Evolutionary conservation across 2,329 filamentous ascomycete genomes (phyloP).

Genomic region (Sclerotinia trifoliorum): DNA sequence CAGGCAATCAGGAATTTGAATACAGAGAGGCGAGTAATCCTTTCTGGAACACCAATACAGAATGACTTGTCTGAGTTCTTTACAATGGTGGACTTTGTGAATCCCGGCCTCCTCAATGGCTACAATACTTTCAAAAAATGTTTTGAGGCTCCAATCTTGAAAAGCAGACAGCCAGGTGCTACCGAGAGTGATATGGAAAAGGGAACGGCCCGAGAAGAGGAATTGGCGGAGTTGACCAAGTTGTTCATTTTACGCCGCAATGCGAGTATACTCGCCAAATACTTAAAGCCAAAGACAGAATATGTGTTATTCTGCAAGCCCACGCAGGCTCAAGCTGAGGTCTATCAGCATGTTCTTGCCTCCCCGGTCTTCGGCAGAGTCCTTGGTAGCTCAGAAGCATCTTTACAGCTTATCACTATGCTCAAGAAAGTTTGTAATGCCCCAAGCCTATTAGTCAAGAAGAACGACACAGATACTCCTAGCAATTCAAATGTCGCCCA

Average conservation of each 20-base stretch:
- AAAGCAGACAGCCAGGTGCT: conserved; percentile 51
- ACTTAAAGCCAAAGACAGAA: conserved; percentile 90
- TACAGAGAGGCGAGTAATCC: conserved; percentile 49
- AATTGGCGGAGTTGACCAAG: conserved; percentile 88
- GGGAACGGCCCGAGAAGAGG: conserved; percentile 70
- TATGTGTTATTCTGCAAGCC: conserved; percentile 93
- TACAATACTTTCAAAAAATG: conserved; percentile 90
- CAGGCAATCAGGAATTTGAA: conserved; percentile 87
- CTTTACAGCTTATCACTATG: conserved; percentile 68
- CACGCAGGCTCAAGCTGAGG: conserved; percentile 82
- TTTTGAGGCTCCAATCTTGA: conserved; percentile 89
- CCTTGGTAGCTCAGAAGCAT: conserved; percentile 59
- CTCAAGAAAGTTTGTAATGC: conserved; percentile 75
- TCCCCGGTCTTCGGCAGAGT: conserved; percentile 63
- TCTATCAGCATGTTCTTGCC: conserved; percentile 70
- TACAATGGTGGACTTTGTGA: conserved; percentile 88
- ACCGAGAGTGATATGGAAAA: conserved; percentile 71
- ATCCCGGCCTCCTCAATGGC: conserved; percentile 90
- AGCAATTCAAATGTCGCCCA: conserved; percentile 41
- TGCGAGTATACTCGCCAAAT: conserved; percentile 85
- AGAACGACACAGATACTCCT: conserved; percentile 40
- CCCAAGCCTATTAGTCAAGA: conserved; percentile 59
- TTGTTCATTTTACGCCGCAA: conserved; percentile 83
- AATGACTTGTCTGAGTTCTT: conserved; percentile 95
- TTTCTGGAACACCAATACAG: conserved; percentile 83